Conservation (phyloP, 75 land plant species). For the Gnetum montanum region DNA sequence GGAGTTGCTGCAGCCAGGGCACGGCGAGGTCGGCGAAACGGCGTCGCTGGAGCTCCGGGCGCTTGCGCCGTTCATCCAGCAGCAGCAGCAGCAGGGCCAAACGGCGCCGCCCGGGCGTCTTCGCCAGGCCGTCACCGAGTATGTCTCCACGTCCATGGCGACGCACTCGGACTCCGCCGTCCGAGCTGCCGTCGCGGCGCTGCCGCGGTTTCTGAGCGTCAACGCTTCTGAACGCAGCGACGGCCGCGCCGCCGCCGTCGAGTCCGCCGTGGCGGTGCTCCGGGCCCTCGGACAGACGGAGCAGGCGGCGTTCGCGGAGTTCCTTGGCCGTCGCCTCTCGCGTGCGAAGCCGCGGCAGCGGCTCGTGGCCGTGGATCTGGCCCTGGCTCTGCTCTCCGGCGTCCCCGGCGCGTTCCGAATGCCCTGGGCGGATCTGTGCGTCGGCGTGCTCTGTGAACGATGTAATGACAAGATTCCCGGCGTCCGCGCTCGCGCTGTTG, state of each 20-base stretch:
- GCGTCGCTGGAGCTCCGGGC: conserved; percentile 43
- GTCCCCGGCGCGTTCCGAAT: conserved; percentile 6
- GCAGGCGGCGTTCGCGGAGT: conserved; percentile 40
- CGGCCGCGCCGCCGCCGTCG: conserved; percentile 54
- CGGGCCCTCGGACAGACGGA: conserved; percentile 30
- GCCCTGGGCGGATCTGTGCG: conserved; percentile 49
- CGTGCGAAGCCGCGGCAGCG: conserved; percentile 51
- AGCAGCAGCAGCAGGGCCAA: conserved; percentile 15
- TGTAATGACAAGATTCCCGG: conserved; percentile 54
- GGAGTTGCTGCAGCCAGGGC: conserved; percentile 29
- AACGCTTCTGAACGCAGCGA: conserved; percentile 81
- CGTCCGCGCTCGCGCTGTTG: conserved; percentile 66
- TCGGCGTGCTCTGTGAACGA: conserved; percentile 49
- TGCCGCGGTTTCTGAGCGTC: conserved; percentile 46
- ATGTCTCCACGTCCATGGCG: conserved; percentile 25
- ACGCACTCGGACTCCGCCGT: conserved; percentile 14
- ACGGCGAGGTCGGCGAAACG: conserved; percentile 36
- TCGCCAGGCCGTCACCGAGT: conserved; percentile 13
- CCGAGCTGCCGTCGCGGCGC: conserved; percentile 33
- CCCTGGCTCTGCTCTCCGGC: conserved; percentile 25
- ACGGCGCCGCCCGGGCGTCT: conserved; percentile 10
- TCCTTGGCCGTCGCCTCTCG: conserved; percentile 52
- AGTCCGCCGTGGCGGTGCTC: conserved; percentile 48
- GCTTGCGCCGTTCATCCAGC: conserved; percentile 39
- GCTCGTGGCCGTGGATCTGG: conserved; percentile 63